Evolutionary conservation across 169 alveolate genomes (phyloP), one percentile per base, ranked within the genome.

Genomic region (Cardiosporidium cionae): DNA sequence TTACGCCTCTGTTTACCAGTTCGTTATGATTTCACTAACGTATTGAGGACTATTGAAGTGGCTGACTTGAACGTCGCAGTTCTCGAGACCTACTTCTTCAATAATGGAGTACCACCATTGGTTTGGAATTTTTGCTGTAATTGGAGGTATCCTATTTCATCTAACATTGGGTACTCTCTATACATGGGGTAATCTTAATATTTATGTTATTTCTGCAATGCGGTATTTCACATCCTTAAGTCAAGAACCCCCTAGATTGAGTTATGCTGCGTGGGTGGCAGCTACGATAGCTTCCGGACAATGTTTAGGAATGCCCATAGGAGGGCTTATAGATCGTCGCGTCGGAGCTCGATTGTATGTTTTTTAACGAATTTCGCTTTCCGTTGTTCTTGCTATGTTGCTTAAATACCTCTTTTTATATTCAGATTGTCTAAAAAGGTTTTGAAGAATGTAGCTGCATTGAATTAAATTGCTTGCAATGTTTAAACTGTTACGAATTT

Each of bases 101-200:
- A 32, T 58, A 22, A 58, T 31, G 36, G 44, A 32, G 27, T 6
- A 29, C 65, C 53, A 7, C n/a, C 27, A 25, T n/a, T 6, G 2
- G 66, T 3, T 33, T 5, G 81, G 52, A 29, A n/a, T 29, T 7
- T 32, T 34, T 25, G 58, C 69, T 31, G 31, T 44, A 27, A n/a
- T 64, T 7, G 81, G 74, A 3, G 81, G 81, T 23, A 33, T 65
- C 22, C 22, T 74, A 23, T 33, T 65, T 37, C 71, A 65, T 53
- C 25, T 65, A 36, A 35, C 72, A 7, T 9, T 74, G 16, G 81
- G 81, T 7, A 74, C 69, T 31, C 53, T 74, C 4, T 74, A 74
- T 35, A 65, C 74, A 7, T 65, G 62, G 35, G 81, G 81, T 7
- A 68, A 36, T 0, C 35, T 68, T 0, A 22, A 54, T 3, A 37